Evolutionary conservation across 2,329 filamentous ascomycete species (phyloP).

Genomic region (Biscogniauxia mediterranea): DNA sequence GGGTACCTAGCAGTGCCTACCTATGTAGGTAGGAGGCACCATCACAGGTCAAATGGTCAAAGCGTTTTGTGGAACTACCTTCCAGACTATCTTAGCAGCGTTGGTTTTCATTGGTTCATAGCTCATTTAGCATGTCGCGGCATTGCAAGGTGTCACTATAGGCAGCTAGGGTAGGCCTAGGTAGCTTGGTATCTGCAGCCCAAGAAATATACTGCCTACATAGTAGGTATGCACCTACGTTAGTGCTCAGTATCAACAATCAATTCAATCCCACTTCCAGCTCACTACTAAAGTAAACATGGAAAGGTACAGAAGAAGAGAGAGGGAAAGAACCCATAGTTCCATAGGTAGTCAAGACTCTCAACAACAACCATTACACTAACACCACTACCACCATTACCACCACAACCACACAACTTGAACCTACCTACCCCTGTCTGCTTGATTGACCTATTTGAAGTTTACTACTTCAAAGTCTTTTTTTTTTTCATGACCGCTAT

Average conservation of each 20-base stretch:
- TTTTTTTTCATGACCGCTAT: conserved; percentile 17
- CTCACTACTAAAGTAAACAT: conserved; percentile 19
- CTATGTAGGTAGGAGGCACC: too few relatives aligned
- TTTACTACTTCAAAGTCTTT: conserved; percentile 1
- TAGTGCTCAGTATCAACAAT: conserved; percentile 18
- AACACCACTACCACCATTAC: background rate
- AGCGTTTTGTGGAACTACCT: background rate
- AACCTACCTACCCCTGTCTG: too few relatives aligned
- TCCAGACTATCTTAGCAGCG: background rate
- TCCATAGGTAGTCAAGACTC: too few relatives aligned
- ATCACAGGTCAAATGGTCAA: background rate
- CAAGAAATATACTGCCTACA: background rate
- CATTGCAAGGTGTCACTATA: conserved; percentile 8
- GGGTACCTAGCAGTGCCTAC: too few relatives aligned
- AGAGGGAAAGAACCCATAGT: conserved; percentile 5
- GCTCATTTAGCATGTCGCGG: conserved; percentile 12
- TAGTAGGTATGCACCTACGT: too few relatives aligned
- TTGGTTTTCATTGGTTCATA: conserved; percentile 9
- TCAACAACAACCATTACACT: too few relatives aligned
- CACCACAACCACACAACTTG: background rate
- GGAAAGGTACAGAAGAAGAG: conserved; percentile 4
- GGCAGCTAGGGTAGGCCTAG: conserved; percentile 10
- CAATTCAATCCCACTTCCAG: conserved; percentile 13
- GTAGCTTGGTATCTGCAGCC: background rate
- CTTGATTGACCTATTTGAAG: too few relatives aligned